Base-by-base conservation (phyloP, 352 stramenopile genomes). In the Phytophthora crassamura region DNA sequence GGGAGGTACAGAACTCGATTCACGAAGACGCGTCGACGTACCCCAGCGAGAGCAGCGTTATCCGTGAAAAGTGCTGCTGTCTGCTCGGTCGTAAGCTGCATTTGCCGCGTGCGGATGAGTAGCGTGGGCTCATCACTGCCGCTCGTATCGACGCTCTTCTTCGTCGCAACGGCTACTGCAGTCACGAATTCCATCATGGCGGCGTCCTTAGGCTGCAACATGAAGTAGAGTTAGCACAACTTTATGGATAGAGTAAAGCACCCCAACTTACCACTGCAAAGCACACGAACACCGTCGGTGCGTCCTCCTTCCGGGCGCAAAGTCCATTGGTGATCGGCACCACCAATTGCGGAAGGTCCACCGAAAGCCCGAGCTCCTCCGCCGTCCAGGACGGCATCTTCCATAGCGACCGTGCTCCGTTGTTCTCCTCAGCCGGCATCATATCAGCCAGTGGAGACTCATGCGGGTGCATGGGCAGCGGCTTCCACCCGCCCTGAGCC, bases 121-220 rank as follows among this genome's bases (percentile, higher is more conserved):
- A 79, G 40, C 7, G 64, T 59, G 8, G 49, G 28, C 6, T 49
- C 30, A 34, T 52, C 25, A 22, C 2, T 35, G n/a, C 30, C 36
- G 11, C 16, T 46, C 0, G 30, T 16, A 7, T 53, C 50, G 3
- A 63, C 56, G 10, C 32, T 35, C 14, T 39, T 55, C 36, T 63
- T 54, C 11, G 32, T 34, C 0, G 59, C 61, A 43, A 84, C 63
- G 1, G 60, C 64, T 4, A 88, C 72, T 3, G 60, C 59, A 5
- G 68, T 67, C 25, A 78, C 72, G 33, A 91, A 88, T 12, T 82
- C 72, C 16, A 83, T 30, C 77, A 89, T 83, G 10, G 77, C 22
- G 18, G 74, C 56, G 15, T 74, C 59, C 12, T 72, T 74, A 0
- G 78, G 78, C 80, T 91, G 49, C 7, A 32, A 20, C 22, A 7